phyloP scores from a whole-genome alignment of 805 yeast species.

The Pichia sporocuriosa region DNA sequence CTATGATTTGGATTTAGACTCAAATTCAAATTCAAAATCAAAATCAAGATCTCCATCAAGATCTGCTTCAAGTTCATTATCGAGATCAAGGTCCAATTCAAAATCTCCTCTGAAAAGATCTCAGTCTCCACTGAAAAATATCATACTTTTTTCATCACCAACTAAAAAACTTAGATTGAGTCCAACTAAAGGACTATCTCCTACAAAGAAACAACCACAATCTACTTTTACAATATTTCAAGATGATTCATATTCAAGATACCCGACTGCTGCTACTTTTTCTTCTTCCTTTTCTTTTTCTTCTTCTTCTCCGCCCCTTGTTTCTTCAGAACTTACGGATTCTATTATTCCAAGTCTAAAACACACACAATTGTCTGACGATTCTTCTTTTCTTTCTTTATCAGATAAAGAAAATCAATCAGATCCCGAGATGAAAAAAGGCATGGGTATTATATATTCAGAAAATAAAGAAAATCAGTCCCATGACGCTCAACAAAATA shows the following conservation, averaged over 20 bases:
- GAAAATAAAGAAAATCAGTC: slow-evolving; percentile 8
- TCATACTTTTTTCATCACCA: slow-evolving; percentile 4
- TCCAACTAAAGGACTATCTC: slow-evolving; percentile 7
- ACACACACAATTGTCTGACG: too few species aligned
- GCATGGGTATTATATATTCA: too few species aligned
- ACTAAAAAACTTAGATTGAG: slow-evolving; percentile 5
- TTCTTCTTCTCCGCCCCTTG: too few species aligned
- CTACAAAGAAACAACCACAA: neutral
- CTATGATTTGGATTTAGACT: too few species aligned
- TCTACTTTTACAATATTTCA: slow-evolving; percentile 6
- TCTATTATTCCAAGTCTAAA: too few species aligned
- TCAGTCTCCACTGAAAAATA: slow-evolving; percentile 9
- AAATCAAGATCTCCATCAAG: too few species aligned
- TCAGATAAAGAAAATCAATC: neutral
- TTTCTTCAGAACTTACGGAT: too few species aligned
- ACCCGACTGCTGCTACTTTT: neutral
- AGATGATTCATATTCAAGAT: slow-evolving; percentile 1
- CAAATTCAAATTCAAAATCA: too few species aligned
- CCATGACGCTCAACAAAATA: neutral
- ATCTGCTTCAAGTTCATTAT: too few species aligned
- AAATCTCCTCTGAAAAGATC: slow-evolving; percentile 6
- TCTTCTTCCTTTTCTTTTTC: neutral
- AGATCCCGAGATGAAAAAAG: too few species aligned
- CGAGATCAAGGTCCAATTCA: neutral
- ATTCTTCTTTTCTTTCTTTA: neutral